These are phyloP conservation scores for Coemansia sp. DNA, from an alignment of 192 early-diverging fungal species.

Conservation along the genomic window DNA sequence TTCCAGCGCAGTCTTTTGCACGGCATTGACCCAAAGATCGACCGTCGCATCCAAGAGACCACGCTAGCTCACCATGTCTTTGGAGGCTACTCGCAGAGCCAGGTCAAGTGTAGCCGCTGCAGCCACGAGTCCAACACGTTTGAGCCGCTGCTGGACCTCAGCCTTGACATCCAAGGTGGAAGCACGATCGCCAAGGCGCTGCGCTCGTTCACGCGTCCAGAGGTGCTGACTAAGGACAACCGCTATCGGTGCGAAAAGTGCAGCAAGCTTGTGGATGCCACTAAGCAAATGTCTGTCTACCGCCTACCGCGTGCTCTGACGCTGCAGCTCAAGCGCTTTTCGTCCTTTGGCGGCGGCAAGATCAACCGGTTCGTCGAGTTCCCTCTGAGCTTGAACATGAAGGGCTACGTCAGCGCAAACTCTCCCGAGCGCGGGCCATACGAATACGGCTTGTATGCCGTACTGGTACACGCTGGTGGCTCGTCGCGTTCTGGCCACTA, in stretches of 20 bases:
- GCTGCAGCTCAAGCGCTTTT: conserved; percentile 89
- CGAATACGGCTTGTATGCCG: conserved; percentile 73
- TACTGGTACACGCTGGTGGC: conserved; percentile 79
- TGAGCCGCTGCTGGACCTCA: conserved; percentile 77
- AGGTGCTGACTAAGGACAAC: conserved; percentile 67
- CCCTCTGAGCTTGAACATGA: conserved; percentile 64
- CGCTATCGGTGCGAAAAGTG: conserved; percentile 86
- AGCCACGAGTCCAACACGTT: conserved; percentile 74
- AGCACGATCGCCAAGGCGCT: conserved; percentile 70
- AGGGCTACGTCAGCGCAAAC: conserved; percentile 51
- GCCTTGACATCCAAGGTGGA: conserved; percentile 73
- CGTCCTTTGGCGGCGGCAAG: conserved; percentile 65
- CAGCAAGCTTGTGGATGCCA: conserved; percentile 72
- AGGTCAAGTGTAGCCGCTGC: conserved; percentile 76
- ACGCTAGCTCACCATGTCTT: conserved; percentile 79
- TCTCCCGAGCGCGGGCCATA: conserved; percentile 54
- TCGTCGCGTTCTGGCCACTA: conserved; percentile 86
- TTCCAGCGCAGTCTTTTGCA: conserved; percentile 66
- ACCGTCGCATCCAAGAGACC: conserved; percentile 74
- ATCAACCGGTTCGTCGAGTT: conserved; percentile 68
- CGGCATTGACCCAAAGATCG: conserved; percentile 65
- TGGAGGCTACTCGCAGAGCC: conserved; percentile 81
- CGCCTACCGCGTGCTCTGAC: conserved; percentile 70
- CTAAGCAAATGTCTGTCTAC: conserved; percentile 81
- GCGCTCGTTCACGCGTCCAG: conserved; percentile 70